phyloP scores from a whole-genome alignment of 2,329 filamentous ascomycete genomes.

The Alternaria incomplexa region DNA sequence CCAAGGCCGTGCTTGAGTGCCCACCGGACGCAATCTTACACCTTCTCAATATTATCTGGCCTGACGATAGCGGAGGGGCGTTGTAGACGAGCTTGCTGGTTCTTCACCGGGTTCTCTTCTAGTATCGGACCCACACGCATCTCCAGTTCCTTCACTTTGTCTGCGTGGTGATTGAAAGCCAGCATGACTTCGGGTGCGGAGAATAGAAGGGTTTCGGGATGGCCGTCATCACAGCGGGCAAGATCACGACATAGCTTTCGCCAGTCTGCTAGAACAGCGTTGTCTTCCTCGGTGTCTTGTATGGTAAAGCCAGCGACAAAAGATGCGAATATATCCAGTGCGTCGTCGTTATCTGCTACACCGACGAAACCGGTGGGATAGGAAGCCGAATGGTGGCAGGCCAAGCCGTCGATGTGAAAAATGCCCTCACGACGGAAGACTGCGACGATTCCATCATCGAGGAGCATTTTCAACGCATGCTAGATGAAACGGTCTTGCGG shows the following conservation, averaged over 20 bases:
- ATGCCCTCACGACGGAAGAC: slow-evolving; percentile 62
- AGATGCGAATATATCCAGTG: slow-evolving; percentile 58
- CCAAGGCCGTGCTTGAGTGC: slow-evolving; percentile 55
- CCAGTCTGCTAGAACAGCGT: slow-evolving; percentile 52
- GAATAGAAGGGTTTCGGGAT: slow-evolving; percentile 55
- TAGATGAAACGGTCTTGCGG: slow-evolving; percentile 56
- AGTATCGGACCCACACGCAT: slow-evolving; percentile 49
- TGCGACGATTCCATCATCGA: slow-evolving; percentile 53
- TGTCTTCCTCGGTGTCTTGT: slow-evolving; percentile 38
- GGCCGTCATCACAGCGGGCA: slow-evolving; percentile 48
- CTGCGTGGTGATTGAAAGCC: slow-evolving; percentile 57
- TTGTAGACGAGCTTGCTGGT: slow-evolving; percentile 56
- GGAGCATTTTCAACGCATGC: slow-evolving; percentile 57
- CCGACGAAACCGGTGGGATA: slow-evolving; percentile 55
- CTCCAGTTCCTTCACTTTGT: slow-evolving; percentile 52
- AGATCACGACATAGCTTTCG: slow-evolving; percentile 60
- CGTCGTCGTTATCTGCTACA: slow-evolving; percentile 54
- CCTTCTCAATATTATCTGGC: slow-evolving; percentile 56
- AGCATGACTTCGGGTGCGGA: slow-evolving; percentile 58
- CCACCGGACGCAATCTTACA: slow-evolving; percentile 65
- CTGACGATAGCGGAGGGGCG: slow-evolving; percentile 54
- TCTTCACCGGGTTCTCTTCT: slow-evolving; percentile 54
- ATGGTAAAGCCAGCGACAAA: slow-evolving; percentile 59
- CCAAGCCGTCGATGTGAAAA: slow-evolving; percentile 56
- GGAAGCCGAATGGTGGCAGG: slow-evolving; percentile 55